Percentiles rank a stretch among this genome's conserved stretches.
phyloP scores from a whole-genome alignment of 1,284 basidiomycete species.

The Athelia psychrophila region DNA sequence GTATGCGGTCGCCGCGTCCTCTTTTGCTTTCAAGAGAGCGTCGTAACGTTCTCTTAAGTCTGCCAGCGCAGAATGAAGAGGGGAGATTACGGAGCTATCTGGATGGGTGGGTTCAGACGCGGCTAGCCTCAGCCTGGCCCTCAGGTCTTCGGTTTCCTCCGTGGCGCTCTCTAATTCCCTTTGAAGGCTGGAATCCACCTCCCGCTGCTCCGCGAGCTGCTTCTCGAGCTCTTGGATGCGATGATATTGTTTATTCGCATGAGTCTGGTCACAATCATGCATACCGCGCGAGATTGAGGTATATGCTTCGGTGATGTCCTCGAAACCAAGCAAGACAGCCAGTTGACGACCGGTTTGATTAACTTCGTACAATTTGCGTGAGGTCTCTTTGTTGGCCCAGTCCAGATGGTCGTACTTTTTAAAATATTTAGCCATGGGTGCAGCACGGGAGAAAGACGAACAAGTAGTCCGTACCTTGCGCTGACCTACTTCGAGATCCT shows the following conservation, averaged over 20 bases:
- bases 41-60: constrained; percentile 39
- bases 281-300: constrained; percentile 24
- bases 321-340: constrained; percentile 34
- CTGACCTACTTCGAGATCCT: neutral
- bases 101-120: neutral
- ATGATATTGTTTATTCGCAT: constrained; percentile 32
- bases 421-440: neutral
- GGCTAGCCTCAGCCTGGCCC: constrained; percentile 13
- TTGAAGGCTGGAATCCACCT: constrained; percentile 6
- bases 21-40: constrained; percentile 32
- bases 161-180: constrained; percentile 16
- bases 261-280: constrained; percentile 23
- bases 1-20: constrained; percentile 41
- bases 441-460: neutral
- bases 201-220: constrained; percentile 14
- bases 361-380: neutral
- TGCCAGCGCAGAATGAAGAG: constrained; percentile 33
- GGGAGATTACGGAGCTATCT: constrained; percentile 11
- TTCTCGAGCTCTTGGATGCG: constrained; percentile 27
- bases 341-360: constrained; percentile 26
- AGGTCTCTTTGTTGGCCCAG: neutral
- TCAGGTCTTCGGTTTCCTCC: constrained; percentile 20
- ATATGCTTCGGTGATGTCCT: constrained; percentile 32
- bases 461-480: neutral
- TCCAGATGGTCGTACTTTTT: neutral